These are phyloP conservation scores for Zygosaccharomyces gambellarensis DNA, from an alignment of 805 yeast genomes.

Conservation along the genomic window DNA sequence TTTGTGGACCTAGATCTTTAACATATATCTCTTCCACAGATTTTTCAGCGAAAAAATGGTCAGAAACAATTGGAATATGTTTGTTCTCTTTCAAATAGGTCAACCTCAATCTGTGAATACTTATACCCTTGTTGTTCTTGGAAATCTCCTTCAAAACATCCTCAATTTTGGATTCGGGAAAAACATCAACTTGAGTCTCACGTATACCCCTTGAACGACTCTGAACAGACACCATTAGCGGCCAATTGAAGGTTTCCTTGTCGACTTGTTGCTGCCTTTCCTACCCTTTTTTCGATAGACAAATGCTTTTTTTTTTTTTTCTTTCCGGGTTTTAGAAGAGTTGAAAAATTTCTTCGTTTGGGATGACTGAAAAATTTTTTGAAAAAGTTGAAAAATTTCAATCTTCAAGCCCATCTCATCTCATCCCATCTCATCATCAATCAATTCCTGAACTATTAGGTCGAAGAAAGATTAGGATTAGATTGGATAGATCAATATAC, in stretches of 20 bases:
- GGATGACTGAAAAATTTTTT: slow-evolving; percentile 6
- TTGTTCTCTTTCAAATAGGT: slow-evolving; percentile 38
- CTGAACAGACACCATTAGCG: slow-evolving; percentile 33
- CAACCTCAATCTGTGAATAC: slow-evolving; percentile 52
- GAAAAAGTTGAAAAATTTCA: slow-evolving; percentile 6
- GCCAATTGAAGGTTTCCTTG: neutral
- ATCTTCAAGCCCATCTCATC: slow-evolving; percentile 16
- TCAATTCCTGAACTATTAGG: too few relatives aligned
- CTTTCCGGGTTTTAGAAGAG: neutral
- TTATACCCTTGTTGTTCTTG: slow-evolving; percentile 38
- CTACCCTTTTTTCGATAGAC: neutral
- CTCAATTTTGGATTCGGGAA: slow-evolving; percentile 32
- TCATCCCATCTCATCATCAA: slow-evolving; percentile 10
- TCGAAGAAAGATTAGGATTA: neutral
- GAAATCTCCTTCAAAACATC: slow-evolving; percentile 43
- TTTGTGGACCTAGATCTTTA: slow-evolving; percentile 91
- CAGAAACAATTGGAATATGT: slow-evolving; percentile 30
- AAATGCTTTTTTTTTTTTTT: neutral
- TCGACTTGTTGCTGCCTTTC: neutral
- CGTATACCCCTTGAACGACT: slow-evolving; percentile 59
- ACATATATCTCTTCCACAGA: slow-evolving; percentile 47
- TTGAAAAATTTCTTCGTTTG: slow-evolving; percentile 7
- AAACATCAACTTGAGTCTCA: slow-evolving; percentile 39
- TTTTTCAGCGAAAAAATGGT: slow-evolving; percentile 31
- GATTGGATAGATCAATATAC: neutral